Conservation (phyloP, 73 alveolate species). For the Paraurostyla sp. region DNA sequence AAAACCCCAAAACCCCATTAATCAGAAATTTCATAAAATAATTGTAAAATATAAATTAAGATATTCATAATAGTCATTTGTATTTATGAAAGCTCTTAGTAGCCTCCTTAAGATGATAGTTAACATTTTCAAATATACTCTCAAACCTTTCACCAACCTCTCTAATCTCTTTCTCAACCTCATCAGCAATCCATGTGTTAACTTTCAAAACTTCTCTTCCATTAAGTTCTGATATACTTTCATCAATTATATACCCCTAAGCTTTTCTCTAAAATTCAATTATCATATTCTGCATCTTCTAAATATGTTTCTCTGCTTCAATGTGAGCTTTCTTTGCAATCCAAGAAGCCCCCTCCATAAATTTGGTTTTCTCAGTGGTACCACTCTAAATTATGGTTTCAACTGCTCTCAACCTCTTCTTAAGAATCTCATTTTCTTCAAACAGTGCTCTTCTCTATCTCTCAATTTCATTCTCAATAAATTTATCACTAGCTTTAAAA, state of each 20-base stretch:
- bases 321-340: slow-evolving; percentile 63
- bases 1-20: no score
- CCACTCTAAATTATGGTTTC: slow-evolving; percentile 48
- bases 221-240: slow-evolving; percentile 12
- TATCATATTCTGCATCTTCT: slow-evolving; percentile 15
- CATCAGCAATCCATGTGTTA: not conserved
- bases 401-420: slow-evolving; percentile 54
- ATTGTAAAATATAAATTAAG: no score
- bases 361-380: slow-evolving; percentile 63
- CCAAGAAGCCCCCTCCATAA: slow-evolving; percentile 85
- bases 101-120: slow-evolving; percentile 50
- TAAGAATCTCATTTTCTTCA: slow-evolving; percentile 50
- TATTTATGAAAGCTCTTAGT: slow-evolving; percentile 24
- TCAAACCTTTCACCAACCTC: slow-evolving; percentile 47
- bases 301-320: slow-evolving; percentile 26
- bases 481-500: slow-evolving; percentile 17
- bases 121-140: slow-evolving; percentile 41
- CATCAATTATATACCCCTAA: slow-evolving; percentile 28
- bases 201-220: slow-evolving; percentile 24
- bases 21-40: no score
- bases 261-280: slow-evolving; percentile 3
- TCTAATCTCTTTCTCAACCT: not conserved
- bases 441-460: slow-evolving; percentile 39
- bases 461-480: slow-evolving; percentile 50
- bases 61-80: not conserved